These are phyloP conservation scores for Suillus brevipes DNA, from an alignment of 768 basidiomycete genomes.

Conservation along the genomic window DNA sequence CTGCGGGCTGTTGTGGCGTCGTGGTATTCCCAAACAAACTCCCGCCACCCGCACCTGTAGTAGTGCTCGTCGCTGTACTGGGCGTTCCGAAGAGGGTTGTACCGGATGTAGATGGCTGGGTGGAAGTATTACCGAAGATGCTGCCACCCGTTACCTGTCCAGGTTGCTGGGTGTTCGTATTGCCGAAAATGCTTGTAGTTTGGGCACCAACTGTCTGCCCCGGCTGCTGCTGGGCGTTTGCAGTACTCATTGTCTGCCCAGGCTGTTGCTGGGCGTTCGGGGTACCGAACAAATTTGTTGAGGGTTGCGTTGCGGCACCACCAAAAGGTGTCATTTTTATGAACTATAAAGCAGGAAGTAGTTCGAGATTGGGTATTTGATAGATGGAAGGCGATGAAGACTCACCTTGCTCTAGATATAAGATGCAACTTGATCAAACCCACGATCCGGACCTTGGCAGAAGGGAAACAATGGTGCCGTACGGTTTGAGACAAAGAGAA, in stretches of 20 bases:
- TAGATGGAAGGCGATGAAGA: background rate
- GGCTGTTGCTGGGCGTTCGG: constrained; percentile 10
- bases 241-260: constrained; percentile 16
- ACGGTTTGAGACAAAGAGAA: background rate
- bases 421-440: constrained; percentile 1
- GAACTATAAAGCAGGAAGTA: background rate
- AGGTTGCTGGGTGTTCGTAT: constrained; percentile 10
- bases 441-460: background rate
- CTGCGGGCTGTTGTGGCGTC: constrained; percentile 14
- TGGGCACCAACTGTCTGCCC: constrained; percentile 2
- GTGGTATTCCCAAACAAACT: constrained; percentile 11
- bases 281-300: constrained; percentile 7
- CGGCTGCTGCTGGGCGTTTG: constrained; percentile 8
- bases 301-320: constrained; percentile 5
- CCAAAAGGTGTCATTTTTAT: constrained; percentile 12
- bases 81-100: constrained; percentile 1
- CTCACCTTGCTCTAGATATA: background rate
- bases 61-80: background rate
- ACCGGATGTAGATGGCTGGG: constrained; percentile 20
- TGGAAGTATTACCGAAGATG: constrained; percentile 22
- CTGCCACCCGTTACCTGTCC: constrained; percentile 18
- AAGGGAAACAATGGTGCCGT: background rate
- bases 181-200: constrained; percentile 8
- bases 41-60: constrained; percentile 7
- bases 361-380: background rate